Evolutionary conservation across 345 rosid species (phyloP).

Genomic region (Mercurialis annua): DNA sequence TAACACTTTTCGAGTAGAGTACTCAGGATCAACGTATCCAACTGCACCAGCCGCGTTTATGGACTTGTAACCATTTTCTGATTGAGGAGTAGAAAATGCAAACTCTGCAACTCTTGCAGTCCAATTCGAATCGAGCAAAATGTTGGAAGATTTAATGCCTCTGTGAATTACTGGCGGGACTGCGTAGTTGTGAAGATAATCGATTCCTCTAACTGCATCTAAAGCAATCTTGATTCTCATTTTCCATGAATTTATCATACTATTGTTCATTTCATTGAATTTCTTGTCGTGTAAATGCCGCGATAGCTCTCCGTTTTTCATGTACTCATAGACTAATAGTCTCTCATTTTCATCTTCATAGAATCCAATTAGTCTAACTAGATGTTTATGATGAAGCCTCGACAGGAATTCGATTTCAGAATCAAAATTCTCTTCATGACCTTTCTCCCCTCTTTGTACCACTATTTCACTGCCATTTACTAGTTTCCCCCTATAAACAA

Average conservation of each 20-base stretch:
- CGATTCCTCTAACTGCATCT: constrained; percentile 84
- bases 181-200: constrained; percentile 75
- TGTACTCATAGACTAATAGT: constrained; percentile 77
- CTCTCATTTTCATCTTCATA: constrained; percentile 73
- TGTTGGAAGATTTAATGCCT: constrained; percentile 79
- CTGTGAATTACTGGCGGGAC: constrained; percentile 80
- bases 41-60: constrained; percentile 71
- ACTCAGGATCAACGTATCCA: constrained; percentile 86
- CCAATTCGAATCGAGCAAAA: constrained; percentile 66
- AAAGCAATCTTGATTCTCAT: constrained; percentile 73
- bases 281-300: constrained; percentile 61
- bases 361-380: constrained; percentile 78
- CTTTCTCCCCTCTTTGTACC: constrained; percentile 71
- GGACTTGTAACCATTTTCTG: constrained; percentile 35
- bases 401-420: constrained; percentile 73
- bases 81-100: constrained; percentile 67
- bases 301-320: constrained; percentile 73
- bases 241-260: constrained; percentile 73
- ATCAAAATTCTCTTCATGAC: constrained; percentile 68
- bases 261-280: constrained; percentile 50
- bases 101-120: constrained; percentile 78
- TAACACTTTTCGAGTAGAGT: constrained; percentile 56
- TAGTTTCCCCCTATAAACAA: constrained; percentile 71
- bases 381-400: constrained; percentile 75
- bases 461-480: constrained; percentile 74